phyloP scores from a whole-genome alignment of 176 grass and related monocot species.

The Cymbopogon citratus region DNA sequence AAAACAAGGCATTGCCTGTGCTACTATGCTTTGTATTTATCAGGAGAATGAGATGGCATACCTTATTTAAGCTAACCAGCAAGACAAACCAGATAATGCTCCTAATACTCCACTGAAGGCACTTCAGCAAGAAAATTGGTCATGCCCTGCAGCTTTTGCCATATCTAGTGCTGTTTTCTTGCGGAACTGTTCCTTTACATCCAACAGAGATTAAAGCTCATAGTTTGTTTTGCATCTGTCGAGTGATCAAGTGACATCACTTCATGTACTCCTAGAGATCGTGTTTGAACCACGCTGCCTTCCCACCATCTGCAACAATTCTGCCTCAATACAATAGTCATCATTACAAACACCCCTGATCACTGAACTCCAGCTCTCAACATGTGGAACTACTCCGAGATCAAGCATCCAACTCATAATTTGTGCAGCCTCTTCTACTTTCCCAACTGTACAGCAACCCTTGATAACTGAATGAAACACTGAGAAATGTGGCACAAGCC shows the following conservation, averaged over 20 bases:
- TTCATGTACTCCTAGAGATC: neutral
- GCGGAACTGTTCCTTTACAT: neutral
- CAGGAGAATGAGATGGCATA: neutral
- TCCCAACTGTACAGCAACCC: slow-evolving; percentile 67
- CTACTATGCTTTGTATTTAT: neutral
- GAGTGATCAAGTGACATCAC: neutral
- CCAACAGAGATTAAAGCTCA: neutral
- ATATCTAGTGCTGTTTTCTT: neutral
- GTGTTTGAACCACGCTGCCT: neutral
- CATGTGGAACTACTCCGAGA: slow-evolving; percentile 49
- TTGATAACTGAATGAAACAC: slow-evolving; percentile 70
- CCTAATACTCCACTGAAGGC: neutral
- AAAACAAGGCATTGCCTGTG: neutral
- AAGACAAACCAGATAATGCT: neutral
- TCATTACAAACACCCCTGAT: slow-evolving; percentile 39
- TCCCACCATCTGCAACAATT: slow-evolving; percentile 36
- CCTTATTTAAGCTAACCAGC: neutral
- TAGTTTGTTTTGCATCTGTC: neutral
- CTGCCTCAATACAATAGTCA: slow-evolving; percentile 13
- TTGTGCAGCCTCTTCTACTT: slow-evolving; percentile 40
- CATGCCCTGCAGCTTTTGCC: neutral
- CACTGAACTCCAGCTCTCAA: slow-evolving; percentile 64
- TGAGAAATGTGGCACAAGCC: slow-evolving; percentile 67
- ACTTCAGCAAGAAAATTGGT: neutral
- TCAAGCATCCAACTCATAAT: slow-evolving; percentile 51